Evolutionary conservation across 106 monocot genomes (phyloP).

Genomic region (Posidonia australis): DNA sequence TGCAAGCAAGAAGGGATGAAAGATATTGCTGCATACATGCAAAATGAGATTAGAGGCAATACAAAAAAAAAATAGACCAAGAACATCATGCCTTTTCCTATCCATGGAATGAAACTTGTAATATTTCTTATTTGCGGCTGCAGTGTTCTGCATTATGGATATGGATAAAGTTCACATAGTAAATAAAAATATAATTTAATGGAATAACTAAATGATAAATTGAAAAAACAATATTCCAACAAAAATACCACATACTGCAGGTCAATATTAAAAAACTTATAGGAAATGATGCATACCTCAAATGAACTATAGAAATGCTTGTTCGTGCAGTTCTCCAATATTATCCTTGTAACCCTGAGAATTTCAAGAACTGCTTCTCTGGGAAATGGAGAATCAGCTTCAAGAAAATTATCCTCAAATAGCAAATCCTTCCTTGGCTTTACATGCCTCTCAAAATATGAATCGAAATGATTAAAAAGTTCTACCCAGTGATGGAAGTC

Average conservation of each 20-base stretch:
- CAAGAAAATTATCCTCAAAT: slow-evolving; percentile 41
- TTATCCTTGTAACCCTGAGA: slow-evolving; percentile 52
- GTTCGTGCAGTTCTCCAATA: slow-evolving; percentile 73
- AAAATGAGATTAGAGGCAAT: slow-evolving; percentile 5
- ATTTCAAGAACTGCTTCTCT: slow-evolving; percentile 61
- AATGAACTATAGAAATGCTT: slow-evolving; percentile 63
- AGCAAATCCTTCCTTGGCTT: slow-evolving; percentile 60
- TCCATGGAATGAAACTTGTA: no score
- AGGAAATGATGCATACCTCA: slow-evolving; percentile 24
- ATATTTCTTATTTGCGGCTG: no score
- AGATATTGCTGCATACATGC: slow-evolving; percentile 48
- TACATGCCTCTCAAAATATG: slow-evolving; percentile 52
- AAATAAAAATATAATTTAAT: no score
- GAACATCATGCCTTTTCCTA: no score
- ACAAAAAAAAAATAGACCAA: background rate
- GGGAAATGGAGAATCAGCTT: slow-evolving; percentile 49
- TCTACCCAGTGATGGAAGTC: slow-evolving; percentile 80
- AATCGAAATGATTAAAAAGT: slow-evolving; percentile 68
- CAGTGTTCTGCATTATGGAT: no score
- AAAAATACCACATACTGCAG: no score
- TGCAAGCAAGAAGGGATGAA: slow-evolving; percentile 45
- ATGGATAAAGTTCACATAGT: no score
- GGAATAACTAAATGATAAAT: no score
- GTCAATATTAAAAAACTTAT: background rate
- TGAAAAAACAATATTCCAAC: no score